A percentile compares a stretch with the other conserved stretches of the same genome.
Evolutionary conservation across 805 yeast species (phyloP).

Genomic region (Jamesozyma gamospora): DNA sequence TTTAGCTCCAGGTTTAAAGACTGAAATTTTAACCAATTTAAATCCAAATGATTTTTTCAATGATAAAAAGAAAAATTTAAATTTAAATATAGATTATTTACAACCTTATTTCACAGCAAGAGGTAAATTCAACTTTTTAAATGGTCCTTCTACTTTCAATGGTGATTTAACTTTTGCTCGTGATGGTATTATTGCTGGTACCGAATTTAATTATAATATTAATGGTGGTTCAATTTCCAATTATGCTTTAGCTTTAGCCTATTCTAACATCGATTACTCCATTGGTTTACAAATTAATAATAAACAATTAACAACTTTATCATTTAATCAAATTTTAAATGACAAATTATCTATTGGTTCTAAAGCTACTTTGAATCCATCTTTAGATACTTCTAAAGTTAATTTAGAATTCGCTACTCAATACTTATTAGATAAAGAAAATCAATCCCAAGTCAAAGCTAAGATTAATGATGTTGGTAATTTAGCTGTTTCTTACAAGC

Average conservation of each 20-base stretch:
- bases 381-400: slow-evolving; percentile 53
- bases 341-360: slow-evolving; percentile 93
- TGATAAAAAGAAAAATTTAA: slow-evolving; percentile 30
- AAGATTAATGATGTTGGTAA: slow-evolving; percentile 94
- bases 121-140: slow-evolving; percentile 83
- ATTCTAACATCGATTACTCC: slow-evolving; percentile 79
- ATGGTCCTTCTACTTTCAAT: slow-evolving; percentile 84
- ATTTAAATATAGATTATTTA: slow-evolving; percentile 79
- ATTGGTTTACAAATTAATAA: slow-evolving; percentile 62
- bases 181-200: slow-evolving; percentile 95
- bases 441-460: slow-evolving; percentile 80
- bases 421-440: slow-evolving; percentile 39
- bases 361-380: slow-evolving; percentile 89
- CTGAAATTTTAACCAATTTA: slow-evolving; percentile 79
- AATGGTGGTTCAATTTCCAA: slow-evolving; percentile 84
- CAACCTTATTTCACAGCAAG: slow-evolving; percentile 91
- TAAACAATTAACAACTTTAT: slow-evolving; percentile 82
- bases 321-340: slow-evolving; percentile 91
- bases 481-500: slow-evolving; percentile 87
- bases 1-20: slow-evolving; percentile 89
- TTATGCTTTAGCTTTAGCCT: slow-evolving; percentile 89
- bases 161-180: slow-evolving; percentile 93
- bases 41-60: slow-evolving; percentile 79
- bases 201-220: slow-evolving; percentile 93
- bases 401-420: slow-evolving; percentile 92